A percentile compares a stretch with the other conserved stretches of the same genome.
These are phyloP conservation scores for Paramecium sonneborni DNA, from an alignment of 73 alveolate genomes.

Conservation along the genomic window DNA sequence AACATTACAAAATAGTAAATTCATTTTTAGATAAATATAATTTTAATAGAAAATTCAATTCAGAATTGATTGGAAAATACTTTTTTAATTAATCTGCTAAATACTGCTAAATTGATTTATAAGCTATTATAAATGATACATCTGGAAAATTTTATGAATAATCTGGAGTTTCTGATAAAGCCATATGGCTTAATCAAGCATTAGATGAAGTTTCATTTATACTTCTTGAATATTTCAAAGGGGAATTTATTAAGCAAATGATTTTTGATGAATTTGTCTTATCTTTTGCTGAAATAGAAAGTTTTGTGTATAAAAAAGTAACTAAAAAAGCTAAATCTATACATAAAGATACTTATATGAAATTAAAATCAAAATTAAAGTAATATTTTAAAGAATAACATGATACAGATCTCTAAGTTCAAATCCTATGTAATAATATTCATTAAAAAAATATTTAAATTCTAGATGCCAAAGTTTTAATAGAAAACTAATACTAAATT, in stretches of 20 bases:
- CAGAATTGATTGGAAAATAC: background rate
- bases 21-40: background rate
- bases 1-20: background rate
- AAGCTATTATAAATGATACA: background rate
- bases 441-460: background rate
- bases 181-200: background rate
- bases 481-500: background rate
- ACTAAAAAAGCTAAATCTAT: background rate
- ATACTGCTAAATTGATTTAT: background rate
- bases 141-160: background rate
- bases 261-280: background rate
- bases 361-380: background rate
- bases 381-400: background rate
- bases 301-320: background rate
- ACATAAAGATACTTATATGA: background rate
- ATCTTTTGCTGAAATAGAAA: background rate
- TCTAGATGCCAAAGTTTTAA: background rate
- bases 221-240: constrained; percentile 4
- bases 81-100: background rate
- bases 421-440: background rate
- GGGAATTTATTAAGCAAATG: background rate
- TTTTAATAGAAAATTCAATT: background rate
- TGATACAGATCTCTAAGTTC: background rate
- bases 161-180: background rate
- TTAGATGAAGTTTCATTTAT: background rate